Evolutionary conservation across 2,329 filamentous ascomycete species (phyloP).

Genomic region (Xylariaceae sp.): DNA sequence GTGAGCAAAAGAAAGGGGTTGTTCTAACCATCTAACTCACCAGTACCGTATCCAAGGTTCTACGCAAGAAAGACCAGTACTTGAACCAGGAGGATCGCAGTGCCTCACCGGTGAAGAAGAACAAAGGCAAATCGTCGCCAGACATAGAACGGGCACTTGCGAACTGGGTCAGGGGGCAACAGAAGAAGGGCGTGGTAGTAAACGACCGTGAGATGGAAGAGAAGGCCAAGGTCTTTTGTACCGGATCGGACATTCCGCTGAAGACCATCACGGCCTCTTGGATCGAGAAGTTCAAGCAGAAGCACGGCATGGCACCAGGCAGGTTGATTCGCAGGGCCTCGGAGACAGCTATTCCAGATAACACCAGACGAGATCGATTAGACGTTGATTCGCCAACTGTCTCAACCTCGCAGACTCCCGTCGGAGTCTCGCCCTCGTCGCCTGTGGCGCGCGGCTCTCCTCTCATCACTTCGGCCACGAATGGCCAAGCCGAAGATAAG

Average conservation of each 20-base stretch:
- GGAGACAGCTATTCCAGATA: constrained; percentile 67
- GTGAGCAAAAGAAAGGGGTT: not conserved
- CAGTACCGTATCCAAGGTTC: constrained; percentile 97
- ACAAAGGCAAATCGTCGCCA: constrained; percentile 73
- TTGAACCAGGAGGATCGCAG: constrained; percentile 74
- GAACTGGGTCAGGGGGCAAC: constrained; percentile 80
- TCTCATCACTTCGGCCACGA: constrained; percentile 61
- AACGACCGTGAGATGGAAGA: constrained; percentile 79
- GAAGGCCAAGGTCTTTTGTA: constrained; percentile 75
- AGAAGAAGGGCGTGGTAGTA: constrained; percentile 67
- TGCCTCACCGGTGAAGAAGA: constrained; percentile 72
- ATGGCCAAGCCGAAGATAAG: constrained; percentile 63
- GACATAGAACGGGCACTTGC: constrained; percentile 89
- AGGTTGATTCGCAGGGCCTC: constrained; percentile 53
- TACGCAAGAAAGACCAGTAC: constrained; percentile 93
- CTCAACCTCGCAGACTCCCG: constrained; percentile 57
- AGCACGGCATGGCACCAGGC: constrained; percentile 56
- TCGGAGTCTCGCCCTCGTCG: constrained; percentile 66
- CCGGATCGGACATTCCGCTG: constrained; percentile 64
- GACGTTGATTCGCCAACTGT: constrained; percentile 48
- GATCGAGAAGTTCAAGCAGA: constrained; percentile 95
- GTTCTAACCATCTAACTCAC: constrained; percentile 26
- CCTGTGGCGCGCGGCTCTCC: constrained; percentile 58
- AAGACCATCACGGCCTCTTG: constrained; percentile 70
- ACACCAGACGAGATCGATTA: constrained; percentile 49